These are phyloP conservation scores for Castanopsis chinensis DNA, from an alignment of 306 rosid genomes.

Conservation along the genomic window DNA sequence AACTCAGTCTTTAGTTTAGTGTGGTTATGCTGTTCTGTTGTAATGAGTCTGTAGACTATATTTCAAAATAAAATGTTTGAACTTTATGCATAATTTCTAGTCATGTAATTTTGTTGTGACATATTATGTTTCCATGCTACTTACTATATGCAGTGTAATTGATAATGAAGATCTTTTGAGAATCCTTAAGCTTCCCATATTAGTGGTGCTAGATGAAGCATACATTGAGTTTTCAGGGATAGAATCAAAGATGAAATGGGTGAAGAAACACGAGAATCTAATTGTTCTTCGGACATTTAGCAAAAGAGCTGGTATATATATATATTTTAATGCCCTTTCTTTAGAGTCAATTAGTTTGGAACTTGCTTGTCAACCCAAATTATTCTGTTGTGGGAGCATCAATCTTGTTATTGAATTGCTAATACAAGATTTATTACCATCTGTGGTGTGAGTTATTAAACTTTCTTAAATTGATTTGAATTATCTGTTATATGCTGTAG, in stretches of 20 bases:
- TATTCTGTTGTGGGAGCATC: neutral
- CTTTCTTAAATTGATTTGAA: neutral
- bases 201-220: constrained; percentile 96
- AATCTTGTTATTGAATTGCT: neutral
- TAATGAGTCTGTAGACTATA: neutral
- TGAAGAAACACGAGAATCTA: constrained; percentile 83
- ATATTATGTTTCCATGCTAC: constrained; percentile 14
- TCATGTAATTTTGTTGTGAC: constrained; percentile 1
- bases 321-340: neutral
- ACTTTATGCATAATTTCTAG: constrained; percentile 8
- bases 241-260: constrained; percentile 79
- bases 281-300: constrained; percentile 94
- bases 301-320: constrained; percentile 86
- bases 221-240: constrained; percentile 81
- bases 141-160: constrained; percentile 61
- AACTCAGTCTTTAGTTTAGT: neutral
- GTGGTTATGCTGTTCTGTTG: neutral
- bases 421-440: neutral
- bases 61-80: neutral
- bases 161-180: constrained; percentile 69
- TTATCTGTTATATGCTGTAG: neutral
- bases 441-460: neutral
- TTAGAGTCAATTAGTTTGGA: neutral
- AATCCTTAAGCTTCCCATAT: constrained; percentile 83
- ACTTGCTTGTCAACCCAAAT: neutral